A percentile compares a stretch with the other conserved stretches of the same genome.
These are phyloP conservation scores for Serpula lacrymans DNA, from an alignment of 768 basidiomycete species.

Conservation along the genomic window DNA sequence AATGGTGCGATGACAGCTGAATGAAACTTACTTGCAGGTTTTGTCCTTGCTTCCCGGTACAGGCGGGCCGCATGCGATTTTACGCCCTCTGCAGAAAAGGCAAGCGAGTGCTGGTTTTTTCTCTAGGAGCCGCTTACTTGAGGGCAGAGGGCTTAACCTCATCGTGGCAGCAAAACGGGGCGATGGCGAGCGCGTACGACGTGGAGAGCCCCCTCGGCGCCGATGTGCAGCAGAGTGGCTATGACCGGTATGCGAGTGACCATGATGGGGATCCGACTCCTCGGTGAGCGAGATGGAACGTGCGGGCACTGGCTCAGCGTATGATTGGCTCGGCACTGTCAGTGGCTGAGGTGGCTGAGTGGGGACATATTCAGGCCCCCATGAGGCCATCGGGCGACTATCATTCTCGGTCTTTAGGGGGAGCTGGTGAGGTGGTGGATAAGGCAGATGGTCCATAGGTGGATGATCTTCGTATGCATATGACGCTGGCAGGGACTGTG, in stretches of 20 bases:
- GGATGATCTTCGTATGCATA: constrained; percentile 18
- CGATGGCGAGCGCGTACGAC: constrained; percentile 24
- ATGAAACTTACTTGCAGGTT: constrained; percentile 62
- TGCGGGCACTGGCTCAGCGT: constrained; percentile 6
- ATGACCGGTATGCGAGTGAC: constrained; percentile 5
- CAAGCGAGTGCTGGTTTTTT: constrained; percentile 65
- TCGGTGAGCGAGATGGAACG: constrained; percentile 6
- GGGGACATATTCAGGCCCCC: constrained; percentile 13
- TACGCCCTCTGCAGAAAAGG: constrained; percentile 62
- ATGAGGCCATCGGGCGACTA: constrained; percentile 6
- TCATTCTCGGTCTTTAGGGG: constrained; percentile 13
- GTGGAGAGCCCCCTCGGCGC: constrained; percentile 6
- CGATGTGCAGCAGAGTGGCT: constrained; percentile 14
- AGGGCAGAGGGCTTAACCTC: constrained; percentile 20
- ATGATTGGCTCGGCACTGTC: constrained; percentile 13
- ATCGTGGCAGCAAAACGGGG: constrained; percentile 13
- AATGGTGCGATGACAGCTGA: neutral
- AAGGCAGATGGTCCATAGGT: constrained; percentile 30
- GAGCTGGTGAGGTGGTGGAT: constrained; percentile 20
- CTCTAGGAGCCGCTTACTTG: constrained; percentile 23
- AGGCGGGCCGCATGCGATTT: constrained; percentile 68
- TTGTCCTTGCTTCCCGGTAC: constrained; percentile 48
- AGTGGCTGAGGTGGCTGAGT: constrained; percentile 4
- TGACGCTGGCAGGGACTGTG: no score
- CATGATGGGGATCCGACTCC: no score